Conservation (phyloP, 129 eudicot species). For the Flaveria linearis region DNA sequence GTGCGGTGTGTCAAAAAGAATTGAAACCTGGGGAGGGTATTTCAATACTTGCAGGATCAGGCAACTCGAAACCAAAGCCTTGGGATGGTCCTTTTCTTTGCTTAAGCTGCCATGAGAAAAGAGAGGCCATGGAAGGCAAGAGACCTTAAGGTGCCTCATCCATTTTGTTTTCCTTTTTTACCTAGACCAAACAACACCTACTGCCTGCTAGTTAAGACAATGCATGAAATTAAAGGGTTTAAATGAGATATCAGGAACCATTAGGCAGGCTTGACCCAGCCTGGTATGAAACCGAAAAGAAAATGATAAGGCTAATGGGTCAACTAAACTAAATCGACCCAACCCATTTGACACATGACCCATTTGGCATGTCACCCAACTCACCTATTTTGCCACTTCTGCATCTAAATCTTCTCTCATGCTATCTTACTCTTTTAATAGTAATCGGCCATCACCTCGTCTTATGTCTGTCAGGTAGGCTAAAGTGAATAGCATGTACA, state of each 20-base stretch:
- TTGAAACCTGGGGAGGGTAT: slow-evolving; percentile 96
- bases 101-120: slow-evolving; percentile 83
- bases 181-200: not conserved
- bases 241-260: slow-evolving; percentile 10
- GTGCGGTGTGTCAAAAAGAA: slow-evolving; percentile 92
- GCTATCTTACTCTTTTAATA: not conserved
- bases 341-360: not conserved
- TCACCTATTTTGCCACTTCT: not conserved
- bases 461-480: slow-evolving; percentile 42
- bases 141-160: slow-evolving; percentile 66
- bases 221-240: slow-evolving; percentile 13
- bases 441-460: not conserved
- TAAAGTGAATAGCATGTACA: slow-evolving; percentile 56
- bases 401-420: not conserved
- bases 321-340: not conserved
- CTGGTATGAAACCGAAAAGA: not conserved
- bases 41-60: slow-evolving; percentile 64
- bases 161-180: not conserved
- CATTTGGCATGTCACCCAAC: not conserved
- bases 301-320: not conserved
- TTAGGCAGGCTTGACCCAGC: not conserved
- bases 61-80: slow-evolving; percentile 58
- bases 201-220: not conserved
- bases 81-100: slow-evolving; percentile 99
- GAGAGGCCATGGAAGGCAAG: slow-evolving; percentile 99